Percentiles rank a stretch among this genome's conserved stretches.
Conservation (phyloP, 2,329 filamentous ascomycete genomes). For the Cladosporium oxysporum region DNA sequence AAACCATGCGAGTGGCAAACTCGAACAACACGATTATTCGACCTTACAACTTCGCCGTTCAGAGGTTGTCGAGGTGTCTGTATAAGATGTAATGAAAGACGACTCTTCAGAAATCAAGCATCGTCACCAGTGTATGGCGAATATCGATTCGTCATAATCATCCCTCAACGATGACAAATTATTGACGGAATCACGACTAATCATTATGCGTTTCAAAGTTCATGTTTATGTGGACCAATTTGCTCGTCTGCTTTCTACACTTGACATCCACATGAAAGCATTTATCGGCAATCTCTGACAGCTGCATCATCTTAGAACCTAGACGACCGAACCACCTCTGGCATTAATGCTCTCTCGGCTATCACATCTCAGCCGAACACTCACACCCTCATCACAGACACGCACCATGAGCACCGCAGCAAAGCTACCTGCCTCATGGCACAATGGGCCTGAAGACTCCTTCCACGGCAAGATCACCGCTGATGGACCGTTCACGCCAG, state of each 20-base stretch:
- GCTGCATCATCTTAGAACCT: neutral
- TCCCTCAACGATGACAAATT: neutral
- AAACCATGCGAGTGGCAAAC: neutral
- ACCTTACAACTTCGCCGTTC: neutral
- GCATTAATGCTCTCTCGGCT: constrained; percentile 11
- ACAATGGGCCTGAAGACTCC: constrained; percentile 42
- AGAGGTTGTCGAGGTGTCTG: neutral
- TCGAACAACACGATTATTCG: neutral
- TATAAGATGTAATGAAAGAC: neutral
- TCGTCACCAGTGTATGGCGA: neutral
- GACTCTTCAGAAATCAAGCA: neutral
- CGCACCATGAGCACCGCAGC: constrained; percentile 15
- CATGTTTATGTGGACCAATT: neutral
- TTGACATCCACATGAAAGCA: neutral
- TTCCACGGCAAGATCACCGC: constrained; percentile 56
- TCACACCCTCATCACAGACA: neutral
- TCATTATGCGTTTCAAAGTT: neutral
- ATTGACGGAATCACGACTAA: constrained; percentile 1
- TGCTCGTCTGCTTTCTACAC: neutral
- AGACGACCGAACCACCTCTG: neutral
- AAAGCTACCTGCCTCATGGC: constrained; percentile 31
- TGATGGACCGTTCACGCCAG: constrained; percentile 51
- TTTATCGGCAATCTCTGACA: neutral
- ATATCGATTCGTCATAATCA: neutral
- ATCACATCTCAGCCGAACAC: neutral